Percentiles rank a stretch among this genome's conserved stretches.
These are phyloP conservation scores for Carex kokanica DNA, from an alignment of 176 grass and related monocot species.

Conservation along the genomic window DNA sequence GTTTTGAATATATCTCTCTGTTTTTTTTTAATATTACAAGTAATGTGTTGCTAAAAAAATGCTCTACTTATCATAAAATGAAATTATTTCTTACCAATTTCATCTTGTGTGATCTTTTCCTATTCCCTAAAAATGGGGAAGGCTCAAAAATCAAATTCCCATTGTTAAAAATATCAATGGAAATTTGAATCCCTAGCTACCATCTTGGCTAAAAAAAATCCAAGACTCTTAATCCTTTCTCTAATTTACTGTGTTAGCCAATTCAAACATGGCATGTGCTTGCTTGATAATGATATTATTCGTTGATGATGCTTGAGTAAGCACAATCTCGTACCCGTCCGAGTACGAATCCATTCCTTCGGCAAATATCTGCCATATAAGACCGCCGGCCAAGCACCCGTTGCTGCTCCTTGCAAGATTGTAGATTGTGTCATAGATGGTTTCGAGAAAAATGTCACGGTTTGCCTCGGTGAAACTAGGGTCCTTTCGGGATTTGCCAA, in stretches of 20 bases:
- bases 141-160: background rate
- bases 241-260: background rate
- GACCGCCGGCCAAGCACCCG: slow-evolving; percentile 21
- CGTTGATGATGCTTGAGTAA: background rate
- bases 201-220: background rate
- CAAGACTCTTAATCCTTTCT: background rate
- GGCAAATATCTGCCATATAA: slow-evolving; percentile 34
- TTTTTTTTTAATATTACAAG: background rate
- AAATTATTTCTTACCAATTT: background rate
- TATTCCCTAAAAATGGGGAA: background rate
- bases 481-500: slow-evolving; percentile 32
- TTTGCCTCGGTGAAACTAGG: slow-evolving; percentile 11
- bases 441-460: background rate
- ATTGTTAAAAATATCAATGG: background rate
- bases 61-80: background rate
- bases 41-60: background rate
- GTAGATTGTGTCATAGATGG: slow-evolving; percentile 18
- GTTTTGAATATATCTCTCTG: background rate
- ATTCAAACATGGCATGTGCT: slow-evolving; percentile 3
- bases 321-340: slow-evolving; percentile 36
- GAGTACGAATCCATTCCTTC: slow-evolving; percentile 25
- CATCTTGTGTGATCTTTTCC: background rate
- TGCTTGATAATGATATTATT: background rate
- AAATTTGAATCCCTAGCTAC: background rate
- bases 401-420: slow-evolving; percentile 3